These are phyloP conservation scores for Rhodosporidiobolus odoratus DNA, from an alignment of 768 basidiomycete species.

Conservation along the genomic window DNA sequence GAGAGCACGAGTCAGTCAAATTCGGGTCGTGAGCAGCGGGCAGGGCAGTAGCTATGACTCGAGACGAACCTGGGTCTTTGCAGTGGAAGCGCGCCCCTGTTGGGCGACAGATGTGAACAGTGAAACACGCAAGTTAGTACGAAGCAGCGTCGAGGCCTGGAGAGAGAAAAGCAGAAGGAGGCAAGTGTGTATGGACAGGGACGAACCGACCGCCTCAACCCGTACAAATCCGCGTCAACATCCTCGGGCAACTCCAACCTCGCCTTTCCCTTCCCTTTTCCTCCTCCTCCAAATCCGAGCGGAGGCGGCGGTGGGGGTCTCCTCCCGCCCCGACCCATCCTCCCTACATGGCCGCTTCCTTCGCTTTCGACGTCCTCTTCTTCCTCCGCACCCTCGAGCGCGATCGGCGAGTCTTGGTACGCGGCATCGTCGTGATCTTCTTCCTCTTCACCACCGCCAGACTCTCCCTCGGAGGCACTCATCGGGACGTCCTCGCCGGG, in stretches of 20 bases:
- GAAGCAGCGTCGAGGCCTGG: not conserved
- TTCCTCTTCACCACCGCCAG: not conserved
- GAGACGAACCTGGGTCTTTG: slow-evolving; percentile 4
- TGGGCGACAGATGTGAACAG: not conserved
- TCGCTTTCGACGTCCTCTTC: slow-evolving; percentile 30
- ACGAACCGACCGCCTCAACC: slow-evolving; percentile 43
- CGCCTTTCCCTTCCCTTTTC: slow-evolving; percentile 12
- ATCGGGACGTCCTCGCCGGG: slow-evolving; percentile 16
- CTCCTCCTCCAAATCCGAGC: too few species aligned
- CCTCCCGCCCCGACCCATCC: slow-evolving; percentile 34
- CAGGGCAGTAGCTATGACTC: not conserved
- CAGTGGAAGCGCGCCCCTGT: slow-evolving; percentile 25
- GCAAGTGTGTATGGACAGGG: too few species aligned
- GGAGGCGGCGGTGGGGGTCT: too few species aligned
- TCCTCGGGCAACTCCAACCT: slow-evolving; percentile 21
- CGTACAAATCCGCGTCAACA: slow-evolving; percentile 42
- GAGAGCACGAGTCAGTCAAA: not conserved
- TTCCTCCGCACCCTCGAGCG: slow-evolving; percentile 27
- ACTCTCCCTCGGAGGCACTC: slow-evolving; percentile 15
- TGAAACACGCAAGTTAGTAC: not conserved
- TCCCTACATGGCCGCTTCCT: slow-evolving; percentile 43
- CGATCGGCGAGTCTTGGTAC: not conserved
- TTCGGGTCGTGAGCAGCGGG: not conserved
- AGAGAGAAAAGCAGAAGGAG: not conserved
- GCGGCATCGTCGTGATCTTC: slow-evolving; percentile 8